phyloP scores from a whole-genome alignment of 1,284 basidiomycete genomes.

The Psilocybe mexicana region DNA sequence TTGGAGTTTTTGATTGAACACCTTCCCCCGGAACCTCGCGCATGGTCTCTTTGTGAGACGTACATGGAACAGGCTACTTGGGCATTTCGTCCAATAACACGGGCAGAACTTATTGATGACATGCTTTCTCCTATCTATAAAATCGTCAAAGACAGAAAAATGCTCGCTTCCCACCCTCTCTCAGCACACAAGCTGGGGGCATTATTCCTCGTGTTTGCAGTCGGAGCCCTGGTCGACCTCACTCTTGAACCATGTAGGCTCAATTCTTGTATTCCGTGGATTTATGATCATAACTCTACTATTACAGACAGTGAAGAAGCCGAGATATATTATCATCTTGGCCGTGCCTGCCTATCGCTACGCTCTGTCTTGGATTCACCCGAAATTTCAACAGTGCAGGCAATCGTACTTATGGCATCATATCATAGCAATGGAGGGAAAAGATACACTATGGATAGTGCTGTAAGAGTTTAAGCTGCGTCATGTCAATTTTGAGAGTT shows the following conservation, averaged over 20 bases:
- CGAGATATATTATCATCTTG: constrained; percentile 58
- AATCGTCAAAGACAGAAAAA: constrained; percentile 43
- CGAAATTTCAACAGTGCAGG: constrained; percentile 61
- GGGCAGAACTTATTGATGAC: constrained; percentile 69
- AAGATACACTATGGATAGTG: constrained; percentile 52
- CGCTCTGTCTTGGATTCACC: constrained; percentile 65
- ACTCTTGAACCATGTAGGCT: constrained; percentile 55
- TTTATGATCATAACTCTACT: constrained; percentile 1
- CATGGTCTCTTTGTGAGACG: constrained; percentile 67
- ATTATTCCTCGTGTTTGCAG: constrained; percentile 58
- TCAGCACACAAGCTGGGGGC: constrained; percentile 58
- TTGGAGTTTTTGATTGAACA: constrained; percentile 45
- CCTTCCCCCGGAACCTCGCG: constrained; percentile 55
- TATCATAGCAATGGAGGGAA: constrained; percentile 57
- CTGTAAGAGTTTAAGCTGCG: constrained; percentile 26
- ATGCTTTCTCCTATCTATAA: constrained; percentile 61
- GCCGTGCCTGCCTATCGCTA: constrained; percentile 55
- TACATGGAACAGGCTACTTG: constrained; percentile 66
- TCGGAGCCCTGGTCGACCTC: constrained; percentile 63
- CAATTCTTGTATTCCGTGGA: not conserved
- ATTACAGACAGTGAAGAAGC: constrained; percentile 56
- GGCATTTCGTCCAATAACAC: constrained; percentile 58
- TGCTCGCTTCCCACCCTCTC: constrained; percentile 26
- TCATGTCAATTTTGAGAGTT: constrained; percentile 8
- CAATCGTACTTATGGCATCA: constrained; percentile 51